Conservation (phyloP, 1,284 basidiomycete genomes). For the Tilletiopsis washingtonensis region DNA sequence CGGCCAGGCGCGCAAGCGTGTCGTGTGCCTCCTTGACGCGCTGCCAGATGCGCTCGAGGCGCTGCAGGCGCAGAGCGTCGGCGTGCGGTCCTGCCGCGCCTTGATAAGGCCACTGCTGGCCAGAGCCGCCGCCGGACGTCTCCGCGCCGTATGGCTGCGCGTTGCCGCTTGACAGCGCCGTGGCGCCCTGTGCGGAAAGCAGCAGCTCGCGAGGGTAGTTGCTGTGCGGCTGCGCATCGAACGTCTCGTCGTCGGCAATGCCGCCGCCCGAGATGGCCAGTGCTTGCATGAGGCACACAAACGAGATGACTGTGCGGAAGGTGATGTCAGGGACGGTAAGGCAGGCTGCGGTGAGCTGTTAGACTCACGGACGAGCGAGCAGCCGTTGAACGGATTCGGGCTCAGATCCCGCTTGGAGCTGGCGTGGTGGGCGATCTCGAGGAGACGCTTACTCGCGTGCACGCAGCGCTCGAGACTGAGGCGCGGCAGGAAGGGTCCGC, state of each 20-base stretch:
- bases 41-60: conserved; percentile 28
- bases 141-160: background rate
- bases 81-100: background rate
- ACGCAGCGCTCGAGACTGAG: conserved; percentile 34
- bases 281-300: conserved; percentile 39
- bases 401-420: conserved; percentile 19
- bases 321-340: too few relatives aligned
- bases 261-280: conserved; percentile 16
- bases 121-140: background rate
- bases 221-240: background rate
- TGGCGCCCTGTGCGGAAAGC: conserved; percentile 5
- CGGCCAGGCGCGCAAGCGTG: conserved; percentile 26
- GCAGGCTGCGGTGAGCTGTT: too few relatives aligned
- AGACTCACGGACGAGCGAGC: conserved; percentile 38
- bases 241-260: conserved; percentile 4
- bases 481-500: conserved; percentile 33
- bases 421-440: conserved; percentile 28
- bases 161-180: background rate
- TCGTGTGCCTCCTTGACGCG: conserved; percentile 31
- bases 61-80: background rate
- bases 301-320: too few relatives aligned
- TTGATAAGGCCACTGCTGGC: too few relatives aligned
- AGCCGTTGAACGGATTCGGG: conserved; percentile 41
- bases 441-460: conserved; percentile 31
- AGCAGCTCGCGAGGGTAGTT: conserved; percentile 1